phyloP scores from a whole-genome alignment of 2,329 filamentous ascomycete species.

The Stylonectria norvegica region DNA sequence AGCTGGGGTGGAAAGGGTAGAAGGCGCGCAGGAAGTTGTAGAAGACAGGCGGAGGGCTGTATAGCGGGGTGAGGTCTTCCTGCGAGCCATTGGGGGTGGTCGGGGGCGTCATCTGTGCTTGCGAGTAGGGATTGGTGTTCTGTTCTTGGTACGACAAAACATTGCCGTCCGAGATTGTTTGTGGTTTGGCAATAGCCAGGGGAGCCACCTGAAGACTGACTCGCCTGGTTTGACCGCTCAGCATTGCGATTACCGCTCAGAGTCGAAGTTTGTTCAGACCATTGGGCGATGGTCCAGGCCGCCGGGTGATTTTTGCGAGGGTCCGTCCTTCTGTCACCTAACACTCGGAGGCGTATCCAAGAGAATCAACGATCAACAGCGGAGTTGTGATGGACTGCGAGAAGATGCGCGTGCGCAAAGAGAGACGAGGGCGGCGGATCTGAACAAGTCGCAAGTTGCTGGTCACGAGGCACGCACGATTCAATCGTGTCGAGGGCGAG shows the following conservation, averaged over 20 bases:
- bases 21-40: conserved; percentile 94
- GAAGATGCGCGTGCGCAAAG: no score
- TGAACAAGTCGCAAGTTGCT: conserved; percentile 1
- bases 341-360: conserved; percentile 21
- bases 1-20: conserved; percentile 82
- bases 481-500: no score
- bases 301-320: conserved; percentile 17
- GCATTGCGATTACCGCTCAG: conserved; percentile 34
- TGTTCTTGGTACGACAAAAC: conserved; percentile 28
- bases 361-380: conserved; percentile 7
- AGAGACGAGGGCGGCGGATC: neutral
- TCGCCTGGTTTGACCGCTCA: conserved; percentile 45
- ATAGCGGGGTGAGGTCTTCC: conserved; percentile 50
- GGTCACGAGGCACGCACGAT: no score
- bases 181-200: conserved; percentile 49
- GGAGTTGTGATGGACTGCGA: no score
- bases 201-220: conserved; percentile 61
- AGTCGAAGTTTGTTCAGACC: conserved; percentile 25
- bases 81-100: conserved; percentile 67
- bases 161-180: conserved; percentile 26
- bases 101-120: conserved; percentile 71
- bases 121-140: conserved; percentile 41
- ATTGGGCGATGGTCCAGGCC: conserved; percentile 26
- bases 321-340: conserved; percentile 12
- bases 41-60: conserved; percentile 63